phyloP scores from a whole-genome alignment of 768 basidiomycete species.

The Tricholoma hemisulphureum region DNA sequence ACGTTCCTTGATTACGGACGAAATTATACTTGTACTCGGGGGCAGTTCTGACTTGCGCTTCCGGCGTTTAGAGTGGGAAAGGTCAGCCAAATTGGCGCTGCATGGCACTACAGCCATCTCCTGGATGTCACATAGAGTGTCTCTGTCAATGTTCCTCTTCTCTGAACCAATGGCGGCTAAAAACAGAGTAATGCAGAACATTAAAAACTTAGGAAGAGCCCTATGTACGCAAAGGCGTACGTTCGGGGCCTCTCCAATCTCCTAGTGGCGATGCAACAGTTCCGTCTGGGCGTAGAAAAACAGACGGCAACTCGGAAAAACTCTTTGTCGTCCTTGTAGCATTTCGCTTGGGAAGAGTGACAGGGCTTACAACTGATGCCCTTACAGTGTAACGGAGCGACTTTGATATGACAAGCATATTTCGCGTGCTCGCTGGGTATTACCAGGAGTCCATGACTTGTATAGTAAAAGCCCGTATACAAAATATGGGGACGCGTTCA shows the following conservation, averaged over 20 bases:
- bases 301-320: conserved; percentile 56
- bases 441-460: conserved; percentile 2
- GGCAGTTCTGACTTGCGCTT: background rate
- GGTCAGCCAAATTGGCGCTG: background rate
- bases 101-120: background rate
- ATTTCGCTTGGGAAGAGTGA: background rate
- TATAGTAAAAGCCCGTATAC: background rate
- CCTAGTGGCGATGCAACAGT: conserved; percentile 39
- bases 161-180: background rate
- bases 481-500: conserved; percentile 16
- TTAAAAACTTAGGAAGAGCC: background rate
- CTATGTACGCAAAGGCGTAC: conserved; percentile 4
- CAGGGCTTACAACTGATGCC: background rate
- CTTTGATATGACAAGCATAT: conserved; percentile 10
- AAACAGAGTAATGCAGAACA: background rate
- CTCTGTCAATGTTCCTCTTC: background rate
- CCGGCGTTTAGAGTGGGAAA: background rate
- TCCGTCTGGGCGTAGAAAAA: conserved; percentile 44
- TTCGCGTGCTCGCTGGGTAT: background rate
- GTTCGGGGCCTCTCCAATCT: conserved; percentile 39
- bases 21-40: background rate
- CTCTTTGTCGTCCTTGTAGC: conserved; percentile 45
- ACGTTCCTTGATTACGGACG: background rate
- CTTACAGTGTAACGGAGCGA: conserved; percentile 1
- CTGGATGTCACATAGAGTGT: background rate